Evolutionary conservation across 129 eudicot species (phyloP).

Genomic region (Cynara cardunculus): DNA sequence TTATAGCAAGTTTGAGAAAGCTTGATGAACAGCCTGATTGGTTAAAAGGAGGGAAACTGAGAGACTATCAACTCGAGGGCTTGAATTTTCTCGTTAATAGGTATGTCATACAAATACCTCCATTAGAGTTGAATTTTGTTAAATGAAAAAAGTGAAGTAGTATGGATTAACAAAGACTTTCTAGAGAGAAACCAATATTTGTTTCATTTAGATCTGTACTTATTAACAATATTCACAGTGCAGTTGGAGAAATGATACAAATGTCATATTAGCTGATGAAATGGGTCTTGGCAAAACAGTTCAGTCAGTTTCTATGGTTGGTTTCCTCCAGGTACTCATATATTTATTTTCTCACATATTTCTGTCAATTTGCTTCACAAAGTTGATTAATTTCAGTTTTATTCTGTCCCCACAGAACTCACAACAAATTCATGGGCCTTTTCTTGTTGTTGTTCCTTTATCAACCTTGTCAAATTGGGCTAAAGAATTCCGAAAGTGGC

Average conservation of each 20-base stretch:
- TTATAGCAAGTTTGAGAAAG: slow-evolving; percentile 86
- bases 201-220: slow-evolving; percentile 21
- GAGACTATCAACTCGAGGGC: slow-evolving; percentile 99
- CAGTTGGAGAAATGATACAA: slow-evolving; percentile 99
- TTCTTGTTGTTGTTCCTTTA: slow-evolving; percentile 97
- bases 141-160: too few relatives aligned
- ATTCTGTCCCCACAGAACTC: slow-evolving; percentile 55
- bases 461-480: slow-evolving; percentile 99
- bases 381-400: slow-evolving; percentile 4
- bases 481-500: slow-evolving; percentile 95
- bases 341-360: neutral
- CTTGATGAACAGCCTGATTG: slow-evolving; percentile 99
- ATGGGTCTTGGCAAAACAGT: slow-evolving; percentile 99
- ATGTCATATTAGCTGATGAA: slow-evolving; percentile 98
- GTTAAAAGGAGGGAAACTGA: slow-evolving; percentile 93
- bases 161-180: too few relatives aligned
- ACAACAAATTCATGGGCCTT: slow-evolving; percentile 95
- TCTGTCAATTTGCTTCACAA: slow-evolving; percentile 2
- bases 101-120: slow-evolving; percentile 34
- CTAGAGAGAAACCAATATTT: neutral
- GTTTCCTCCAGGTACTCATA: slow-evolving; percentile 73
- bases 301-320: slow-evolving; percentile 99
- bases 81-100: slow-evolving; percentile 97
- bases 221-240: slow-evolving; percentile 39
- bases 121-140: neutral